Base-by-base conservation (phyloP, 192 early-diverging fungal species). In the Coemansia sp. region DNA sequence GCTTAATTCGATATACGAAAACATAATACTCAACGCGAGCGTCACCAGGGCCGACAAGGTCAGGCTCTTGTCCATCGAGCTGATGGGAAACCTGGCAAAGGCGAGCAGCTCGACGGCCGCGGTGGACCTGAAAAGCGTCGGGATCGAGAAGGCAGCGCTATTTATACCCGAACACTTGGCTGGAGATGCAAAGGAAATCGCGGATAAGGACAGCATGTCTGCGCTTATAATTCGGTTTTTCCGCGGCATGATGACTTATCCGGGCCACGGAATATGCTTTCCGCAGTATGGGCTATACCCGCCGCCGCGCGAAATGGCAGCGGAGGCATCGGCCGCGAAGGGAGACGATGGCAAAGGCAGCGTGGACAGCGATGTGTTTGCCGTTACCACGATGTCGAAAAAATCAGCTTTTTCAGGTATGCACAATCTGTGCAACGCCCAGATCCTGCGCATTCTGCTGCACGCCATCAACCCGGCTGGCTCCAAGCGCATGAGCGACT, bases 181-280 rank as follows among this genome's bases (percentile, higher is more conserved):
- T 14, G 30, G 11, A 18, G 32, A 57, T 6, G 19, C 16, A 20
- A 25, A 23, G 18, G 36, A 9, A 1, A 39, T 22, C 1, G 23
- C 52, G 29, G 28, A 53, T 9, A 60, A 29, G 23, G 78, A 81
- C 56, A 72, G 62, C 42, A 35, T 72, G 34, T 35, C 73, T 20
- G 78, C 51, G 18, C 55, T 81, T 27, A 56, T 75, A 24, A 48
- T 65, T 1, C 65, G 78, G 46, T 81, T 81, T 36, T 65, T 81
- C 42, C 62, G 56, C 23, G 78, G 72, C 9, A 48, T 81, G 67
- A 81, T 75, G 72, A 71, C 78, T 45, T 64, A 59, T 32, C 78
- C 78, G 0, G 78, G 78, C 2, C 29, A 67, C 2, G 78, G 78
- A 1, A 74, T 81, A 25, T 81, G 78, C 53, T 81, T 72, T 66